phyloP scores from a whole-genome alignment of 345 rosid genomes.

The Lenwebbia sp. region DNA sequence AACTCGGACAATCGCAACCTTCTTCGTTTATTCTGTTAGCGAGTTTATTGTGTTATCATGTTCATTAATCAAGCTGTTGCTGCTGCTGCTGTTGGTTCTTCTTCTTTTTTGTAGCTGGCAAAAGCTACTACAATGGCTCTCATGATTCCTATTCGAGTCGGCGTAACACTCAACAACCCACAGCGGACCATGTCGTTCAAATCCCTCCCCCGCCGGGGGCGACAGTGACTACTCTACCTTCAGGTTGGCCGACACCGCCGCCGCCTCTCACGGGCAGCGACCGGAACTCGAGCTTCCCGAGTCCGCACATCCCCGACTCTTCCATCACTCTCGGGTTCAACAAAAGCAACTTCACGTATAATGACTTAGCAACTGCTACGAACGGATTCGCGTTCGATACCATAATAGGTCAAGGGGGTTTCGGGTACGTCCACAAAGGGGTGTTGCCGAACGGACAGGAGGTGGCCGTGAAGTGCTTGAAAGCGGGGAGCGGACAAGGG shows the following conservation, averaged over 20 bases:
- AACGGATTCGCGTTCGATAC: conserved; percentile 45
- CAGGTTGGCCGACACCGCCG: not conserved
- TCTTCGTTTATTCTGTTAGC: not conserved
- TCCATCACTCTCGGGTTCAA: conserved; percentile 33
- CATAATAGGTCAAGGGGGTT: conserved; percentile 82
- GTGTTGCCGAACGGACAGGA: conserved; percentile 57
- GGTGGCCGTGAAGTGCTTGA: conserved; percentile 80
- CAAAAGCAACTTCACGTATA: conserved; percentile 57
- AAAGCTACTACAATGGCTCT: not conserved
- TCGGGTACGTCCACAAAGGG: conserved; percentile 86
- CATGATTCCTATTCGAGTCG: not conserved
- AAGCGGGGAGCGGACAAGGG: conserved; percentile 83
- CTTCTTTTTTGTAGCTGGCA: not conserved
- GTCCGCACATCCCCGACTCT: conserved; percentile 25
- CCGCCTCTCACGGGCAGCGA: not conserved
- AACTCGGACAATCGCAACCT: not conserved
- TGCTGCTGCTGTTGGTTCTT: not conserved
- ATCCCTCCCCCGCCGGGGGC: not conserved
- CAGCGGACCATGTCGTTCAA: not conserved
- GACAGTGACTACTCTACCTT: not conserved
- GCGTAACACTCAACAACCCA: not conserved
- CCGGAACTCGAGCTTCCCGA: conserved; percentile 21
- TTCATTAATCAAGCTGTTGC: not conserved
- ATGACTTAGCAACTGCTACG: conserved; percentile 69
- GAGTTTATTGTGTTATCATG: not conserved